These are phyloP conservation scores for Trypanosoma boissoni DNA, from an alignment of 208 protist species.

Conservation along the genomic window DNA sequence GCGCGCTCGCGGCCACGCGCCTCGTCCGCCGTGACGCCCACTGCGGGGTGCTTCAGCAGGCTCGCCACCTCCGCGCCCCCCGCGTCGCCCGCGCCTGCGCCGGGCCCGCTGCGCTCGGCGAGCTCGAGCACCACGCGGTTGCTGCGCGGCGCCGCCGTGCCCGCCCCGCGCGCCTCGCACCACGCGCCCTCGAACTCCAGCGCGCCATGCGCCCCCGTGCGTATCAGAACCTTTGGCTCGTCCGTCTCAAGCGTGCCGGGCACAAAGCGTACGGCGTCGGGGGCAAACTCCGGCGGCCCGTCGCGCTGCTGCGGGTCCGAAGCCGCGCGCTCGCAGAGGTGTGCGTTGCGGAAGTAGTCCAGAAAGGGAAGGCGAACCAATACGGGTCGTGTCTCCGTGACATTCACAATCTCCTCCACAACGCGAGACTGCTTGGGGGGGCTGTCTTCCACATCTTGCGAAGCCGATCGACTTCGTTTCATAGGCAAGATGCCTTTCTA, in stretches of 20 bases:
- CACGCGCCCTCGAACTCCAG: conserved; percentile 67
- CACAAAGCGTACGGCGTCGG: conserved; percentile 37
- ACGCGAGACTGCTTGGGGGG: conserved; percentile 12
- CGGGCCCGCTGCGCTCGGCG: neutral
- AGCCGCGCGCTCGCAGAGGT: conserved; percentile 85
- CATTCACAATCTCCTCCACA: conserved; percentile 48
- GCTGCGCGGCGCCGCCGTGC: neutral
- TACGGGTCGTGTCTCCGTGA: conserved; percentile 36
- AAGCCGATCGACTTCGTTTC: conserved; percentile 6
- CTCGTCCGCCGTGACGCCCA: conserved; percentile 68
- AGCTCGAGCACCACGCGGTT: conserved; percentile 52
- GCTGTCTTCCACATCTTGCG: conserved; percentile 7
- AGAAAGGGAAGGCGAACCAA: conserved; percentile 80
- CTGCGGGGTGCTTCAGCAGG: conserved; percentile 51
- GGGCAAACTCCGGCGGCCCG: conserved; percentile 19
- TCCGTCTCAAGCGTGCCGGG: conserved; percentile 36
- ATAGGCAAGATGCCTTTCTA: conserved; percentile 4
- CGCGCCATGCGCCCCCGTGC: conserved; percentile 29
- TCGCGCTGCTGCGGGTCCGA: neutral
- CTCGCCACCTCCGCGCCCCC: conserved; percentile 39
- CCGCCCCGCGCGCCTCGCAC: conserved; percentile 25
- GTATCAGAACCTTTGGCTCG: conserved; percentile 49
- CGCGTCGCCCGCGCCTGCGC: too few relatives aligned
- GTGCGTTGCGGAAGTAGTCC: conserved; percentile 73
- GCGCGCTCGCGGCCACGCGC: conserved; percentile 25